Percentiles rank a stretch among this genome's conserved stretches.
These are phyloP conservation scores for Globisporangium camurandrum DNA, from an alignment of 352 stramenopile genomes.

Conservation along the genomic window DNA sequence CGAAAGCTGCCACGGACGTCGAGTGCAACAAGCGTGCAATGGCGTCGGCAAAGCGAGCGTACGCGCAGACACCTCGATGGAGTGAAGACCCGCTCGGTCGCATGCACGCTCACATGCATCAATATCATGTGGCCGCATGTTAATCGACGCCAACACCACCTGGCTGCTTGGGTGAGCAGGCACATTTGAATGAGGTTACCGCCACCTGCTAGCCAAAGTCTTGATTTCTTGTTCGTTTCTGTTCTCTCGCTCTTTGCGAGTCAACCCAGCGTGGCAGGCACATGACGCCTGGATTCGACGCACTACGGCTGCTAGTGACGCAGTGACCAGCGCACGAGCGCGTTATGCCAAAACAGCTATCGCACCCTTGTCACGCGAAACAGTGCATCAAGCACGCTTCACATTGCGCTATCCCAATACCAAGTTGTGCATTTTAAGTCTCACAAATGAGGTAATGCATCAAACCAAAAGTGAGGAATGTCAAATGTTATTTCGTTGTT, in stretches of 20 bases:
- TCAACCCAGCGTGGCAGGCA: background rate
- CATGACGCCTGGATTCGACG: background rate
- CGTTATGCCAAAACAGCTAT: too few species aligned
- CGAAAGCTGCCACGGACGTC: background rate
- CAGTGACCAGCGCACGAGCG: background rate
- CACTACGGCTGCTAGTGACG: background rate
- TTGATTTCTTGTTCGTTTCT: background rate
- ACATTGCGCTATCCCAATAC: too few species aligned
- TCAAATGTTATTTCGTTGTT: too few species aligned
- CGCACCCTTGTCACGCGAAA: background rate
- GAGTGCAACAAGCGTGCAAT: background rate
- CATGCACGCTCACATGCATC: background rate
- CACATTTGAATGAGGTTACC: background rate
- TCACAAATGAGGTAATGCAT: too few species aligned
- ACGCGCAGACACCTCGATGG: background rate
- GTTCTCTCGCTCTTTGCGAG: background rate
- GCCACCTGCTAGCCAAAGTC: background rate
- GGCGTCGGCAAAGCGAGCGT: background rate
- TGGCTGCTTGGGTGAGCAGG: background rate
- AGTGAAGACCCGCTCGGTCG: background rate
- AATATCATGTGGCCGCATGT: background rate
- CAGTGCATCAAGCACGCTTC: too few species aligned
- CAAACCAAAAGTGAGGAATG: too few species aligned
- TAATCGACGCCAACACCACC: background rate
- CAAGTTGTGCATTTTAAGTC: too few species aligned